A percentile compares a stretch with the other conserved stretches of the same genome.
Evolutionary conservation across 805 yeast genomes (phyloP).

Genomic region (Wickerhamomyces chaumierensis): DNA sequence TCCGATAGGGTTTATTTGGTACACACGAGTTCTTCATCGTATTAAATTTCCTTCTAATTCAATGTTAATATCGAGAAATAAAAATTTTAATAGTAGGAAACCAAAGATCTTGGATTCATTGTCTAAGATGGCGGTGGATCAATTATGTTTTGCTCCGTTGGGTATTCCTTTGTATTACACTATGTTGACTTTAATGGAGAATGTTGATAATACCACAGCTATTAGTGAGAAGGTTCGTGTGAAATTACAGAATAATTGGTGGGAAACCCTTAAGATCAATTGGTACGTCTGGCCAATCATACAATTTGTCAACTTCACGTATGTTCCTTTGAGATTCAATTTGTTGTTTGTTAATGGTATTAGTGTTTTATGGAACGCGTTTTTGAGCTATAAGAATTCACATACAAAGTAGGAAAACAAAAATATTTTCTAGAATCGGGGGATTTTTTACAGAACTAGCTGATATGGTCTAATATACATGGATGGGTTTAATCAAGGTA

Average conservation of each 20-base stretch:
- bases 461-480: too few species aligned
- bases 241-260: constrained; percentile 40
- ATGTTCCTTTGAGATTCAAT: constrained; percentile 64
- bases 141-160: constrained; percentile 65
- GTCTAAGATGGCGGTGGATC: constrained; percentile 62
- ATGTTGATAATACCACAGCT: too few species aligned
- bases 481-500: too few species aligned
- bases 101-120: too few species aligned
- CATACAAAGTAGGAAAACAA: too few species aligned
- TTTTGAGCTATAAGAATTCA: constrained; percentile 46
- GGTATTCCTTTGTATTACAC: constrained; percentile 64
- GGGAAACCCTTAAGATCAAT: constrained; percentile 60
- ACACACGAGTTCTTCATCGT: too few species aligned
- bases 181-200: constrained; percentile 58
- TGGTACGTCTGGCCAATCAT: constrained; percentile 90
- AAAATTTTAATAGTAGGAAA: too few species aligned
- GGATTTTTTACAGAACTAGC: too few species aligned
- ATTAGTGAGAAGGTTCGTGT: constrained; percentile 25
- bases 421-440: too few species aligned
- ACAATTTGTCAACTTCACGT: constrained; percentile 65
- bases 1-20: constrained; percentile 68
- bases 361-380: constrained; percentile 79
- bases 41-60: too few species aligned
- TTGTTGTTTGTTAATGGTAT: constrained; percentile 58
- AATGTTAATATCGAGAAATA: too few species aligned